Conservation (phyloP, 768 basidiomycete genomes). For the Tylopilus sp. region DNA sequence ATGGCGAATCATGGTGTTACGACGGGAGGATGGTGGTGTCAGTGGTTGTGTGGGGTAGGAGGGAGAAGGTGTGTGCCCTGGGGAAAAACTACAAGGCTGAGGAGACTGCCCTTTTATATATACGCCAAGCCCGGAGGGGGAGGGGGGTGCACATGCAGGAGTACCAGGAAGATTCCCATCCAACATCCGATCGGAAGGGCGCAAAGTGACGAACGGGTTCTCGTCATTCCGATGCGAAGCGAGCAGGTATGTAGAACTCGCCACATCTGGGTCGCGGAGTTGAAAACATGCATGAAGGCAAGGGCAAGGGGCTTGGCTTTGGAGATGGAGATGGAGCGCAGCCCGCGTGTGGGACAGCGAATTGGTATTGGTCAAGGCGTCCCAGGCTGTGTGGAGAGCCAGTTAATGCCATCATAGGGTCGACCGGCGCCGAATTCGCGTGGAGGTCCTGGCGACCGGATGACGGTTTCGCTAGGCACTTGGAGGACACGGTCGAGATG, state of each 20-base stretch:
- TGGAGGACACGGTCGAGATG: background rate
- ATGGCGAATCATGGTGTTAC: slow-evolving; percentile 19
- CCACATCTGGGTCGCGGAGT: slow-evolving; percentile 32
- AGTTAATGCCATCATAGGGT: slow-evolving; percentile 12
- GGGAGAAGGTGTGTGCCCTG: background rate
- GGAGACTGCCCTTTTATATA: slow-evolving; percentile 19
- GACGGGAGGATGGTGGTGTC: slow-evolving; percentile 20
- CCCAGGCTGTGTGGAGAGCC: slow-evolving; percentile 5
- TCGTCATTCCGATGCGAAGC: slow-evolving; percentile 26
- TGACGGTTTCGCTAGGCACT: no score
- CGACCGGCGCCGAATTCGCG: background rate
- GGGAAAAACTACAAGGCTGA: background rate
- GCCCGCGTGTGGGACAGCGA: background rate
- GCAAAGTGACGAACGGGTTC: slow-evolving; percentile 20
- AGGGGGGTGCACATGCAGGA: slow-evolving; percentile 5
- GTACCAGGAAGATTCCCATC: slow-evolving; percentile 15
- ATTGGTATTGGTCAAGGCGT: slow-evolving; percentile 4
- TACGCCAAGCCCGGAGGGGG: slow-evolving; percentile 20
- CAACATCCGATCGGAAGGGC: slow-evolving; percentile 22
- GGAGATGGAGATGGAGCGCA: background rate
- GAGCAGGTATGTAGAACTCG: slow-evolving; percentile 19
- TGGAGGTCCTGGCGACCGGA: no score
- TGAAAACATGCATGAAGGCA: slow-evolving; percentile 11
- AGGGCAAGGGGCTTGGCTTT: background rate
- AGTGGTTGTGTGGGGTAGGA: background rate